Evolutionary conservation across 371 early-diverging fungal species (phyloP).

Genomic region (Blastocladiella emersonii): DNA sequence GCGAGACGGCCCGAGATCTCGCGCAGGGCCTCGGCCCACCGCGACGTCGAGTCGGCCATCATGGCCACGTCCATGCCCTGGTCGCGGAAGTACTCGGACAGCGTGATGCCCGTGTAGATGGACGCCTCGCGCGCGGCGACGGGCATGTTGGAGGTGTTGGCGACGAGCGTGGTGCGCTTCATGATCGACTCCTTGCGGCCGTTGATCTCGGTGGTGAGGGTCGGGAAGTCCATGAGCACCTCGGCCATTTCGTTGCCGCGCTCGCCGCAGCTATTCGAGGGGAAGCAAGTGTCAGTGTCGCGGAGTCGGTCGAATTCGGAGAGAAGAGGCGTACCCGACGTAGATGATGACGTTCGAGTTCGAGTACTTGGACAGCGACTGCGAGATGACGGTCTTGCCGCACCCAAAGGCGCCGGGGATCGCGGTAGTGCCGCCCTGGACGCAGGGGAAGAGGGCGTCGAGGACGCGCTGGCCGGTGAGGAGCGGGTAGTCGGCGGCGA

Average conservation of each 20-base stretch:
- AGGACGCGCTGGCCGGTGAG: constrained; percentile 99
- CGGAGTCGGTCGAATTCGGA: constrained; percentile 27
- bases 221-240: constrained; percentile 99
- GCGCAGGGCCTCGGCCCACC: constrained; percentile 99
- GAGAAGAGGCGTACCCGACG: no score
- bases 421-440: constrained; percentile 99
- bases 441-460: constrained; percentile 99
- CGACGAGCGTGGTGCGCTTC: constrained; percentile 99
- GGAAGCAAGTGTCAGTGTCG: constrained; percentile 13
- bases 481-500: constrained; percentile 91
- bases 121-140: constrained; percentile 99
- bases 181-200: constrained; percentile 96
- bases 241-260: constrained; percentile 99
- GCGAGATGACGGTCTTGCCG: constrained; percentile 99
- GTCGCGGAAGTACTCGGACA: constrained; percentile 99
- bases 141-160: constrained; percentile 99
- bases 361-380: constrained; percentile 98
- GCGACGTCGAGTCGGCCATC: constrained; percentile 99
- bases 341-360: constrained; percentile 99
- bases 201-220: constrained; percentile 65
- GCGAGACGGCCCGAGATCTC: constrained; percentile 99
- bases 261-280: no score
- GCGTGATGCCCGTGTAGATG: constrained; percentile 99
- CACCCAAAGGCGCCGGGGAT: constrained; percentile 99
- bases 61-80: constrained; percentile 99